Evolutionary conservation across 306 rosid genomes (phyloP), one percentile per base, ranked within the genome.

Genomic region (Trifolium subterraneum): DNA sequence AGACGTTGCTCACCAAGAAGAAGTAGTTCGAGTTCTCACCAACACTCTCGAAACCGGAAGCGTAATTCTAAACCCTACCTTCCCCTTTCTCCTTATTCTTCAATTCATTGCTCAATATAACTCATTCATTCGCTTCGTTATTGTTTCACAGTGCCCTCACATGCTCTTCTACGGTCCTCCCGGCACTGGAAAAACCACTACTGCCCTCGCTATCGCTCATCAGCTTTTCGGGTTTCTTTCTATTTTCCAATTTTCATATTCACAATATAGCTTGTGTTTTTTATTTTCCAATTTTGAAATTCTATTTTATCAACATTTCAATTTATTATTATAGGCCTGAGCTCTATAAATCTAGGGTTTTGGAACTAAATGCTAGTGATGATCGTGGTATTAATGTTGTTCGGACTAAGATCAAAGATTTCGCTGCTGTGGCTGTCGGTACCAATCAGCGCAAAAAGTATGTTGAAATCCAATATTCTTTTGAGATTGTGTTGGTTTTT

Each of bases 161-260:
- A 93, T 93, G 98, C 97, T 93, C 29, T 93, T 93, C 80, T 93
- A 93, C 16, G 97, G 98, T 16, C 98, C 97, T 2, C 98, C 93
- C 0, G 98, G 98, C 18, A 93, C 96, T 4, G 98, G 96, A 23
- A 93, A 93, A 80, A 91, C 98, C 77, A 93, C 98, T 18, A 93
- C 96, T 54, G 97, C 96, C 19, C 97, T 93, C 41, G 96, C 98
- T 27, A 88, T 93, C 4, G 87, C 96, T 12, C 98, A 84, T 78
- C 94, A 93, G 81, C 92, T 93, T 51, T 93, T 75, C 23, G 98
- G 96, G 97, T 93, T 36, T 29, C 6, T 58, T 19, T 20, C 31
- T 27, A 12, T n/a, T n/a, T n/a, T n/a, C n/a, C n/a, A n/a, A 14
- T 42, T 62, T 6, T 25, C 56, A 4, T 66, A 44, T 23, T 23